Conservation (phyloP, 2,329 filamentous ascomycete genomes). For the Pochonia chlamydosporia region DNA sequence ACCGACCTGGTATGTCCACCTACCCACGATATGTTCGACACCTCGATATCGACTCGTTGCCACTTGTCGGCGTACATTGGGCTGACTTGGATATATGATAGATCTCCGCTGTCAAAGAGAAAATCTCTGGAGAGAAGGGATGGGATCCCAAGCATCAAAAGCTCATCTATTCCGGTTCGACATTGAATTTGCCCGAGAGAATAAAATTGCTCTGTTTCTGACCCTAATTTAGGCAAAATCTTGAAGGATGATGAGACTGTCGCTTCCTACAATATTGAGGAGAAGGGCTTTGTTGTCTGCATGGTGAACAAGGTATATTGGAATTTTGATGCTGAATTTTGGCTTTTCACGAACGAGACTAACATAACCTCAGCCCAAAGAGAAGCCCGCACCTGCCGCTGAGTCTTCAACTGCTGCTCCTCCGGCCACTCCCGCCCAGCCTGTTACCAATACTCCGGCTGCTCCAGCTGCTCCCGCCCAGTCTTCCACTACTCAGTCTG, state of each 20-base stretch:
- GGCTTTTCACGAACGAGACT: not conserved
- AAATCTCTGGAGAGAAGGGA: constrained; percentile 86
- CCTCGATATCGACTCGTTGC: constrained; percentile 10
- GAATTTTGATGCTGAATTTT: not conserved
- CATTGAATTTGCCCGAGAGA: constrained; percentile 4
- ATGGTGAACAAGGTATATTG: constrained; percentile 85
- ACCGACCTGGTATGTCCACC: constrained; percentile 72
- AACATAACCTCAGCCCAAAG: constrained; percentile 30
- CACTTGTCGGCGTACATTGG: constrained; percentile 9
- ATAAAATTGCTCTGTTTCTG: constrained; percentile 14
- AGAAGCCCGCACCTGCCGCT: constrained; percentile 58
- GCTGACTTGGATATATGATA: constrained; percentile 28
- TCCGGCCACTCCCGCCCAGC: constrained; percentile 49
- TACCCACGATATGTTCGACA: constrained; percentile 17
- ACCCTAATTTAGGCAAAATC: constrained; percentile 73
- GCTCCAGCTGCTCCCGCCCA: constrained; percentile 37
- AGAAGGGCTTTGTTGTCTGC: constrained; percentile 99
- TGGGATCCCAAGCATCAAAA: constrained; percentile 90
- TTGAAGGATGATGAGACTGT: constrained; percentile 96
- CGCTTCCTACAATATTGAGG: constrained; percentile 95
- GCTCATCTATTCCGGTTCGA: constrained; percentile 92
- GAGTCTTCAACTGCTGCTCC: constrained; percentile 56
- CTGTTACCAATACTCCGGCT: constrained; percentile 56
- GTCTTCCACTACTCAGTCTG: constrained; percentile 39
- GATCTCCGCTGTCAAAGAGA: constrained; percentile 88